These are phyloP conservation scores for Pythium pyrilobum DNA, from an alignment of 352 stramenopile genomes.

Conservation along the genomic window DNA sequence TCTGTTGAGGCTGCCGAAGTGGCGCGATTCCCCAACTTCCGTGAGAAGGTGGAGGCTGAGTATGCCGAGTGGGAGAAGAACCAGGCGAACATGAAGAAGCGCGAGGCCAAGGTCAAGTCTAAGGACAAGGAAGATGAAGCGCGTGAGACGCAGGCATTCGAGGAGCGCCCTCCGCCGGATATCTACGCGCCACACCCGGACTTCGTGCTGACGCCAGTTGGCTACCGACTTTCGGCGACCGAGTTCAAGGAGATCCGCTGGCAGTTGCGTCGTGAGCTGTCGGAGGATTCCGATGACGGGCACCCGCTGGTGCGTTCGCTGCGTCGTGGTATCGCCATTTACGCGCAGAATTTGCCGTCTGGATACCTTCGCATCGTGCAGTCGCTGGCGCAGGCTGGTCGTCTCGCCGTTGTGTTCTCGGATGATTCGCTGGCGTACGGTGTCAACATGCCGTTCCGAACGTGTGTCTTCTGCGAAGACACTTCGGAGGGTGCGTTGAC, in stretches of 20 bases:
- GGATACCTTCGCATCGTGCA: constrained; percentile 96
- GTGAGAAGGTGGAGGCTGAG: constrained; percentile 93
- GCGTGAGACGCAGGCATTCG: constrained; percentile 75
- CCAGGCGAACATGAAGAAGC: constrained; percentile 90
- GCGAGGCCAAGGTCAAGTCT: constrained; percentile 91
- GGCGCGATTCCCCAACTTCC: constrained; percentile 80
- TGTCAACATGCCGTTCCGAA: constrained; percentile 99
- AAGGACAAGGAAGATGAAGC: constrained; percentile 89
- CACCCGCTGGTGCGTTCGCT: constrained; percentile 84
- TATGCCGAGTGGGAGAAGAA: constrained; percentile 83
- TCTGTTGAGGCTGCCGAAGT: constrained; percentile 72
- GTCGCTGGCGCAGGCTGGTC: constrained; percentile 94
- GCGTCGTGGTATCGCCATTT: constrained; percentile 97
- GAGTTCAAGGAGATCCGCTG: constrained; percentile 89
- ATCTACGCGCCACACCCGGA: constrained; percentile 97
- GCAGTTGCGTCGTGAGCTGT: constrained; percentile 78
- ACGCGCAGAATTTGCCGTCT: constrained; percentile 96
- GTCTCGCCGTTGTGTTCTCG: constrained; percentile 97
- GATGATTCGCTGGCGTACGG: constrained; percentile 97
- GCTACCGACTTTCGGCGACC: constrained; percentile 91
- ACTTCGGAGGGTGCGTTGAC: constrained; percentile 91
- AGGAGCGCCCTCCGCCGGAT: constrained; percentile 84
- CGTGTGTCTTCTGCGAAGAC: constrained; percentile 97
- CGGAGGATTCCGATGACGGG: constrained; percentile 75
- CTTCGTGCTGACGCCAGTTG: constrained; percentile 93